phyloP scores from a whole-genome alignment of 2,329 filamentous ascomycete species.

The Daldinia eschscholtzii region DNA sequence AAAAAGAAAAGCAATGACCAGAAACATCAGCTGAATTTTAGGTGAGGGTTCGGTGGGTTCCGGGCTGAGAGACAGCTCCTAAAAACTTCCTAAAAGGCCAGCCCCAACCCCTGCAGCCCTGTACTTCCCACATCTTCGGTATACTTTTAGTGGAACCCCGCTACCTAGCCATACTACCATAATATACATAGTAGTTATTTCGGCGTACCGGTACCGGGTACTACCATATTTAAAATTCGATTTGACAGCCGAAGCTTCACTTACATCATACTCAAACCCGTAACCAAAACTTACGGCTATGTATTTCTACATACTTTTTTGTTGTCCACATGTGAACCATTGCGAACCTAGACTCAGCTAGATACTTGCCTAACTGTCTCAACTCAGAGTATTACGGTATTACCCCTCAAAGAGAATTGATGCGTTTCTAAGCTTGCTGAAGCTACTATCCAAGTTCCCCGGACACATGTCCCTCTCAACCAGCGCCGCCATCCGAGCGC shows the following conservation, averaged over 20 bases:
- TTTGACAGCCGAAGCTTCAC: slow-evolving; percentile 39
- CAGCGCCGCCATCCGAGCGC: slow-evolving; percentile 51
- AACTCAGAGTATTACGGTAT: not conserved
- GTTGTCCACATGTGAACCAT: slow-evolving; percentile 10
- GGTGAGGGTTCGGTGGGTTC: slow-evolving; percentile 37
- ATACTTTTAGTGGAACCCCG: slow-evolving; percentile 39
- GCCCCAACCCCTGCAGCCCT: slow-evolving; percentile 10
- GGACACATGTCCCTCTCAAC: slow-evolving; percentile 54
- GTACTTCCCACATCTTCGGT: slow-evolving; percentile 31
- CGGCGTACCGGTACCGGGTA: slow-evolving; percentile 30
- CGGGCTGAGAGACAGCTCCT: slow-evolving; percentile 24
- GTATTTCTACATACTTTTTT: slow-evolving; percentile 15
- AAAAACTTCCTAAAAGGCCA: slow-evolving; percentile 6
- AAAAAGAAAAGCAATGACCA: slow-evolving; percentile 21
- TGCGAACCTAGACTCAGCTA: slow-evolving; percentile 19
- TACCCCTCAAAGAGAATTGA: slow-evolving; percentile 42
- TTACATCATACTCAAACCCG: slow-evolving; percentile 41
- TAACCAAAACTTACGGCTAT: slow-evolving; percentile 9
- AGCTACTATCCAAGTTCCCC: slow-evolving; percentile 46
- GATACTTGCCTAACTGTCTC: not conserved
- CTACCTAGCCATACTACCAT: slow-evolving; percentile 8
- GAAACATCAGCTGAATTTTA: slow-evolving; percentile 38
- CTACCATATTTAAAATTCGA: slow-evolving; percentile 33
- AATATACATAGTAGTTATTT: not conserved
- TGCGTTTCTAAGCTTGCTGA: slow-evolving; percentile 40